Percentiles rank a stretch among this genome's conserved stretches.
These are phyloP conservation scores for Lactarius indigo DNA, from an alignment of 768 basidiomycete genomes.

Conservation along the genomic window DNA sequence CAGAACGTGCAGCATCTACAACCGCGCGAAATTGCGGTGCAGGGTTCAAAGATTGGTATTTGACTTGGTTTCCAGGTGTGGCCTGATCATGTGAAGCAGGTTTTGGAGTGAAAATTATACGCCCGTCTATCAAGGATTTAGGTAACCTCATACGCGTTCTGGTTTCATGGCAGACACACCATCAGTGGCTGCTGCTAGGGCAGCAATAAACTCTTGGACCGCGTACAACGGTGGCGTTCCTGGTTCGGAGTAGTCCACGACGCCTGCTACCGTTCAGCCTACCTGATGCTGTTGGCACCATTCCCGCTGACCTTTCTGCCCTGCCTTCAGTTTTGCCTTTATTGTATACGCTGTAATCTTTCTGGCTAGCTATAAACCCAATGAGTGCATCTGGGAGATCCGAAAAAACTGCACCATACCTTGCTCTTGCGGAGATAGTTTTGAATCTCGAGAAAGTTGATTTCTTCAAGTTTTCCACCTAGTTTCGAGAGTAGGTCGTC, in stretches of 20 bases:
- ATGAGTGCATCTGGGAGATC: not conserved
- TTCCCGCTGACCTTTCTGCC: constrained; percentile 27
- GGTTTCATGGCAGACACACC: constrained; percentile 39
- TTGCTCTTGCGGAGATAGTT: constrained; percentile 80
- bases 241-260: not conserved
- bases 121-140: constrained; percentile 54
- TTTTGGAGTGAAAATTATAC: constrained; percentile 49
- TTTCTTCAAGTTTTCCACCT: constrained; percentile 63
- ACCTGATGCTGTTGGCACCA: not conserved
- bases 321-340: constrained; percentile 30
- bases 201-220: constrained; percentile 75
- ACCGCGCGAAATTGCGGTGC: constrained; percentile 83
- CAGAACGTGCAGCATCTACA: constrained; percentile 71
- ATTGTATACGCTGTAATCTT: constrained; percentile 81
- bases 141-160: not conserved
- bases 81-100: constrained; percentile 38
- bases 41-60: constrained; percentile 92
- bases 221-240: constrained; percentile 66
- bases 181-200: constrained; percentile 74
- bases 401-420: constrained; percentile 40
- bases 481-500: constrained; percentile 60
- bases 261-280: not conserved
- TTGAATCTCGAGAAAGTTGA: constrained; percentile 83
- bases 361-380: constrained; percentile 50
- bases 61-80: constrained; percentile 49